These are phyloP conservation scores for Aristolochia californica DNA, from an alignment of 164 flowering plant species.

Conservation along the genomic window DNA sequence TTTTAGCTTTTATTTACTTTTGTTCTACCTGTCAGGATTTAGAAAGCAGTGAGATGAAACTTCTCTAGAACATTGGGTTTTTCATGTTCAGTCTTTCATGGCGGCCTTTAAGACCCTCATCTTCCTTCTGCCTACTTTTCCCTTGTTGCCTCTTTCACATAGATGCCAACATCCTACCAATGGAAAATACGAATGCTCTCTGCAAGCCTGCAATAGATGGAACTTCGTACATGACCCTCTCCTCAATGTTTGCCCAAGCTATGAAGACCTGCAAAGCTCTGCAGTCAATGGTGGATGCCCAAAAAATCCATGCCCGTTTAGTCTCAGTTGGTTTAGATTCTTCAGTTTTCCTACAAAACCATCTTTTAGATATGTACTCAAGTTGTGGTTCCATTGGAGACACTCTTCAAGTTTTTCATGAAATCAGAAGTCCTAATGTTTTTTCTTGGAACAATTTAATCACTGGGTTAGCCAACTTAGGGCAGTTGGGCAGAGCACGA, in stretches of 20 bases:
- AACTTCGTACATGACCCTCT: conserved; percentile 20
- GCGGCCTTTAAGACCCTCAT: conserved; percentile 7
- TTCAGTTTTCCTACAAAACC: conserved; percentile 41
- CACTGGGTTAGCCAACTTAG: conserved; percentile 18
- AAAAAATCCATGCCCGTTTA: conserved; percentile 31
- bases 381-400: conserved; percentile 26
- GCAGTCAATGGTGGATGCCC: conserved; percentile 11
- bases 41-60: too few relatives aligned
- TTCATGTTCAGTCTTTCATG: conserved; percentile 20
- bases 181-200: conserved; percentile 5
- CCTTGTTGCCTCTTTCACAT: conserved; percentile 6
- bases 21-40: too few relatives aligned
- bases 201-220: conserved; percentile 2
- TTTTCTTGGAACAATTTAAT: conserved; percentile 35
- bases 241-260: conserved; percentile 24
- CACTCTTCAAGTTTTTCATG: conserved; percentile 18
- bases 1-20: too few relatives aligned
- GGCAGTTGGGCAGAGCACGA: conserved; percentile 20
- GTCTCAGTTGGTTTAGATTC: conserved; percentile 26
- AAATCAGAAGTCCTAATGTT: conserved; percentile 21
- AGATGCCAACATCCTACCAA: background rate
- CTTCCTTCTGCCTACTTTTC: background rate
- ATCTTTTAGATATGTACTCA: conserved; percentile 32
- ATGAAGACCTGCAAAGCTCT: conserved; percentile 24
- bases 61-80: background rate